Conservation (phyloP, 1,284 basidiomycete genomes). For the Puccinia novopanici region DNA sequence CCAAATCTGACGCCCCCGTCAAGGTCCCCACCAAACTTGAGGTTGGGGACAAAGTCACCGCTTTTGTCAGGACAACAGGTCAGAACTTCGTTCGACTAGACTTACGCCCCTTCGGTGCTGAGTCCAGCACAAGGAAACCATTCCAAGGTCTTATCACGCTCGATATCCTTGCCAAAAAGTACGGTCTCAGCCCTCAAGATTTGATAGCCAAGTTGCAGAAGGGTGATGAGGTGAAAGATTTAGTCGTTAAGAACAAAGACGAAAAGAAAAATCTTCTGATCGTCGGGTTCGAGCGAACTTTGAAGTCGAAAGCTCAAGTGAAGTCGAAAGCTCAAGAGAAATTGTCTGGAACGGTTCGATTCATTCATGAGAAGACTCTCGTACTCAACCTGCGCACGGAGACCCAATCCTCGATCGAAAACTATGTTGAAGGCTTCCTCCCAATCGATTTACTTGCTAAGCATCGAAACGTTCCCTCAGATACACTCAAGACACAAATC, state of each 20-base stretch:
- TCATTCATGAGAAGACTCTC: constrained; percentile 14
- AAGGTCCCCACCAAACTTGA: not conserved
- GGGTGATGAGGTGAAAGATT: constrained; percentile 24
- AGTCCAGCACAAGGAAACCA: constrained; percentile 47
- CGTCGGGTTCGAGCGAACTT: constrained; percentile 3
- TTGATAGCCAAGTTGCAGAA: constrained; percentile 15
- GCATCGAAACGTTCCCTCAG: constrained; percentile 68
- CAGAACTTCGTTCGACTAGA: constrained; percentile 56
- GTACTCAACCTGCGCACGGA: not conserved
- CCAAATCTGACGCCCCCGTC: not conserved
- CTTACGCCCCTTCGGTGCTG: constrained; percentile 50
- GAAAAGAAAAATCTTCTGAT: not conserved
- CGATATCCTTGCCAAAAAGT: constrained; percentile 9
- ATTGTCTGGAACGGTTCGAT: constrained; percentile 14
- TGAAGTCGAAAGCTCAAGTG: not conserved
- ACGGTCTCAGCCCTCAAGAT: not conserved
- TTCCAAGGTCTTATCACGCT: constrained; percentile 34
- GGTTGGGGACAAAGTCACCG: constrained; percentile 53
- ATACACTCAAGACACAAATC: constrained; percentile 70
- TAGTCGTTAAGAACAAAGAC: constrained; percentile 16
- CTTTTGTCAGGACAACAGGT: constrained; percentile 55
- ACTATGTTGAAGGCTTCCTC: constrained; percentile 72
- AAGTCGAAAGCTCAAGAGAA: not conserved
- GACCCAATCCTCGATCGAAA: constrained; percentile 5
- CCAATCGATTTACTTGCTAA: constrained; percentile 85